phyloP scores from a whole-genome alignment of 805 yeast genomes.

The Maudiozyma saulgeensis region DNA sequence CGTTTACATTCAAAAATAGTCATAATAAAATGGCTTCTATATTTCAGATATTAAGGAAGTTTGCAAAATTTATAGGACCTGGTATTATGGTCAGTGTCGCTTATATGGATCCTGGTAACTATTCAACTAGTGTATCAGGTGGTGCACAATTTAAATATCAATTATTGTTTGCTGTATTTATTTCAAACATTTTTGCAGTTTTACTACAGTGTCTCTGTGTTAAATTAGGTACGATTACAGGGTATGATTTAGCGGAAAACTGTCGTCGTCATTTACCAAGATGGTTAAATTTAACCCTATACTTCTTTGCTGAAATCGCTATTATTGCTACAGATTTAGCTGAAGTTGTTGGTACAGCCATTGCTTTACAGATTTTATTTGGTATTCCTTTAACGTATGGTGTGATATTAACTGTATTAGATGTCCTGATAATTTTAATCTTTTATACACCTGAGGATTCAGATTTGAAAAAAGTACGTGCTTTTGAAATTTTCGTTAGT shows the following conservation, averaged over 20 bases:
- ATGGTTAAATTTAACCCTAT: constrained; percentile 47
- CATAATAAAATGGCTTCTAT: neutral
- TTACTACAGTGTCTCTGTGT: constrained; percentile 80
- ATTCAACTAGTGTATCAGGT: constrained; percentile 88
- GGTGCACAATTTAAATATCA: constrained; percentile 78
- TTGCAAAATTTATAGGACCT: constrained; percentile 70
- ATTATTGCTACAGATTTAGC: constrained; percentile 90
- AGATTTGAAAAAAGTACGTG: constrained; percentile 61
- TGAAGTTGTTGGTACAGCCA: constrained; percentile 90
- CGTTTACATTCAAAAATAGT: neutral
- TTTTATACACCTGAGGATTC: constrained; percentile 74
- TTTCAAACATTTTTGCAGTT: constrained; percentile 80
- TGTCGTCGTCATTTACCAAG: constrained; percentile 69
- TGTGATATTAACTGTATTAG: constrained; percentile 69
- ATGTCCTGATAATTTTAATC: constrained; percentile 66
- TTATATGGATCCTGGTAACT: constrained; percentile 96
- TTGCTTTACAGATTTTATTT: constrained; percentile 68
- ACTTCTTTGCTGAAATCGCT: constrained; percentile 71
- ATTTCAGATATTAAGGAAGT: constrained; percentile 31
- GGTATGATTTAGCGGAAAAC: constrained; percentile 79
- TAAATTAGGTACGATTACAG: constrained; percentile 87
- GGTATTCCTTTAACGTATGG: constrained; percentile 67
- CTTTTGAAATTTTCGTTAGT: constrained; percentile 70
- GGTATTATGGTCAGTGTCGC: constrained; percentile 95
- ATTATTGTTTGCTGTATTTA: constrained; percentile 64